Conservation (phyloP, 139 green algal genomes). For the Auxenochlorella pyrenoidosa region DNA sequence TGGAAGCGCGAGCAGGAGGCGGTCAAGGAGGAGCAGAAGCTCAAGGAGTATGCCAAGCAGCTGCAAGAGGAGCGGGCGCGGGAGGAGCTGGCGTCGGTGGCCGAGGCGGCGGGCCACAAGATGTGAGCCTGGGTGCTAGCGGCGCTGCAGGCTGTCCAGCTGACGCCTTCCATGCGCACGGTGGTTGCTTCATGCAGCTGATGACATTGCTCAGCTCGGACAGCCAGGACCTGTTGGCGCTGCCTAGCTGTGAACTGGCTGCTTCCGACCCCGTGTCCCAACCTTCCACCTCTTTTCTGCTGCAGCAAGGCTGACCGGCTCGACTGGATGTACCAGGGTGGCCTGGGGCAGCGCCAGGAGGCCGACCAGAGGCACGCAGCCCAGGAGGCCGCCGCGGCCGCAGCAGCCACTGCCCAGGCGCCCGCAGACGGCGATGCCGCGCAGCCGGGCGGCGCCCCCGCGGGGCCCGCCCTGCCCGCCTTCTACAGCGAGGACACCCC, state of each 20-base stretch:
- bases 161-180: too few relatives aligned
- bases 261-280: background rate
- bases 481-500: constrained; percentile 75
- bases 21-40: constrained; percentile 80
- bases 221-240: background rate
- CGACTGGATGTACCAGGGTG: constrained; percentile 97
- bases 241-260: background rate
- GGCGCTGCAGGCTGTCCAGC: too few relatives aligned
- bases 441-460: constrained; percentile 23
- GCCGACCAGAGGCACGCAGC: constrained; percentile 79
- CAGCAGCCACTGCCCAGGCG: background rate
- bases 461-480: constrained; percentile 59
- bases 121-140: constrained; percentile 44
- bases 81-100: constrained; percentile 80
- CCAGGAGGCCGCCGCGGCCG: constrained; percentile 52
- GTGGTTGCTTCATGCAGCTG: too few relatives aligned
- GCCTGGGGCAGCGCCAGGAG: constrained; percentile 80
- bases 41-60: constrained; percentile 90
- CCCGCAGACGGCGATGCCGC: background rate
- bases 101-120: constrained; percentile 67
- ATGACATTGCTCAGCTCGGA: too few relatives aligned
- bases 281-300: background rate
- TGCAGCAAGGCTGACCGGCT: constrained; percentile 77
- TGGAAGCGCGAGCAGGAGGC: constrained; percentile 93
- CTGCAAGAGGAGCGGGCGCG: constrained; percentile 85